phyloP scores from a whole-genome alignment of 805 yeast species.

The Kazachstania bromeliacearum region DNA sequence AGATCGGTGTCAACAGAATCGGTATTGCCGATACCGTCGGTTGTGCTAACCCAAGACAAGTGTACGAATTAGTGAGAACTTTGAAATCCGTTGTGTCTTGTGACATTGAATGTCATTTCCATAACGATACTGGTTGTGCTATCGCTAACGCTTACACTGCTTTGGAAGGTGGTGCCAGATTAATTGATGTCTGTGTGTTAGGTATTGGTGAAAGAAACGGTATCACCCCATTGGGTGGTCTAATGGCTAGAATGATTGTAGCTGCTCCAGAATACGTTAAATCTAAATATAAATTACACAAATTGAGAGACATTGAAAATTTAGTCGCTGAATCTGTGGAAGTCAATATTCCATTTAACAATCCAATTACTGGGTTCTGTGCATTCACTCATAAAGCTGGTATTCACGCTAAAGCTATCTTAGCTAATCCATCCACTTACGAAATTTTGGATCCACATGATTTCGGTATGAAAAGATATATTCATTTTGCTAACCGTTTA shows the following conservation, averaged over 20 bases:
- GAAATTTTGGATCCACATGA: conserved; percentile 92
- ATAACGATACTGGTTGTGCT: conserved; percentile 98
- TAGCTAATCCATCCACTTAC: conserved; percentile 96
- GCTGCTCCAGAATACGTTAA: conserved; percentile 94
- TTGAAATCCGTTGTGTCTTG: conserved; percentile 87
- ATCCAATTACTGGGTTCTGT: conserved; percentile 98
- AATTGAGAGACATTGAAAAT: conserved; percentile 90
- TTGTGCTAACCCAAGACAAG: conserved; percentile 98
- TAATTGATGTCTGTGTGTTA: conserved; percentile 91
- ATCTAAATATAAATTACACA: conserved; percentile 88
- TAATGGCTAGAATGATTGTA: conserved; percentile 98
- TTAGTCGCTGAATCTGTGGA: conserved; percentile 95
- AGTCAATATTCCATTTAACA: conserved; percentile 94
- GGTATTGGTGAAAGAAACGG: conserved; percentile 99
- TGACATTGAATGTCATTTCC: conserved; percentile 98
- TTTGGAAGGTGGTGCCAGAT: conserved; percentile 91
- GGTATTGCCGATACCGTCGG: conserved; percentile 99
- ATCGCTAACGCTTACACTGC: conserved; percentile 98
- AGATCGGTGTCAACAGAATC: conserved; percentile 95
- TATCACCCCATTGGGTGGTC: conserved; percentile 92
- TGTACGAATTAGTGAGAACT: conserved; percentile 89
- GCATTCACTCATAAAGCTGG: conserved; percentile 99
- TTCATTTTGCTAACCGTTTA: conserved; percentile 93
- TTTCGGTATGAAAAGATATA: conserved; percentile 91
- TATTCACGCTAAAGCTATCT: conserved; percentile 96